Evolutionary conservation across 1,284 basidiomycete genomes (phyloP).

Genomic region (Malassezia nana): DNA sequence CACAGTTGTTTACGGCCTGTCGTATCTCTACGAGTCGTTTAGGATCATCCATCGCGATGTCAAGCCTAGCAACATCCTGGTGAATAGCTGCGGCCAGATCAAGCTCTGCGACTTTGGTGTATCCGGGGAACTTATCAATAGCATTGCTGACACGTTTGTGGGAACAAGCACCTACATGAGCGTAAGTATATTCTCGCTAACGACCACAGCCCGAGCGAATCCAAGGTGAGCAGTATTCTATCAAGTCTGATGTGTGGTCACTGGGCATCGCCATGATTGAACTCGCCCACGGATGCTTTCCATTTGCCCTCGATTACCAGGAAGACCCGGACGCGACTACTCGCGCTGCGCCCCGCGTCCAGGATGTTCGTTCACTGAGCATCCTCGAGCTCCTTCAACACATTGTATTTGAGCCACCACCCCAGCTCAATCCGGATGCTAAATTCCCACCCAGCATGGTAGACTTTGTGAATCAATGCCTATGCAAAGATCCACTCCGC

Average conservation of each 20-base stretch:
- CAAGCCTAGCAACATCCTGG: constrained; percentile 95
- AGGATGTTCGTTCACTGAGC: constrained; percentile 59
- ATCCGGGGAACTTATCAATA: constrained; percentile 95
- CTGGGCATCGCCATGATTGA: constrained; percentile 90
- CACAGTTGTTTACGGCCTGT: constrained; percentile 83
- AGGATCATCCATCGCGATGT: constrained; percentile 99
- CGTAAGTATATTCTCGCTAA: constrained; percentile 51
- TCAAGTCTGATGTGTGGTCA: constrained; percentile 97
- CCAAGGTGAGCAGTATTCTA: constrained; percentile 90
- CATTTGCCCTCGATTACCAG: constrained; percentile 54
- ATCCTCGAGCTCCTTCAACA: constrained; percentile 93
- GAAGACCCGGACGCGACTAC: constrained; percentile 12
- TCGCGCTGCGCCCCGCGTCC: not conserved
- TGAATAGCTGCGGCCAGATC: constrained; percentile 84
- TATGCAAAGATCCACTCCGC: constrained; percentile 37
- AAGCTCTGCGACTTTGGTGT: constrained; percentile 99
- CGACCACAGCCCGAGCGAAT: constrained; percentile 82
- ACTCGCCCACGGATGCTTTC: constrained; percentile 82
- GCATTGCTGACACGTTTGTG: constrained; percentile 96
- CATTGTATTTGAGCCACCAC: constrained; percentile 64
- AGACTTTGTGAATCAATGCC: constrained; percentile 37
- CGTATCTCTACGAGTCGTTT: constrained; percentile 96
- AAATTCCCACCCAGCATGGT: constrained; percentile 33
- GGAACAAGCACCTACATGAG: constrained; percentile 99
- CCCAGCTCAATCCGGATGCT: constrained; percentile 28